A percentile compares a stretch with the other conserved stretches of the same genome.
phyloP scores from a whole-genome alignment of 306 rosid species.

The Sicyos baderoa region DNA sequence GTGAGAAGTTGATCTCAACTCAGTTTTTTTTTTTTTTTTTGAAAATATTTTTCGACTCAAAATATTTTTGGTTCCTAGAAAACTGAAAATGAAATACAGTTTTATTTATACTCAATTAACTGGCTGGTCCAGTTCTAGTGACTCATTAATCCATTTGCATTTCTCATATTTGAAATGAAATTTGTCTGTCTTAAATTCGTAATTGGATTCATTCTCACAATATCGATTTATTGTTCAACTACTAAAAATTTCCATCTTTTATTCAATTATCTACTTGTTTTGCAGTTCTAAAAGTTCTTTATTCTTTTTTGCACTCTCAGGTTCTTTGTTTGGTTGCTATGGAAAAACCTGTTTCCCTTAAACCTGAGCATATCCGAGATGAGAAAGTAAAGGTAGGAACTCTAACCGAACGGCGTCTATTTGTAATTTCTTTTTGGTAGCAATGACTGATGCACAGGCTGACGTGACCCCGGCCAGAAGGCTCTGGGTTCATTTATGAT shows the following conservation, averaged over 20 bases:
- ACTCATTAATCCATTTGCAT: neutral
- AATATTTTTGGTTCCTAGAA: neutral
- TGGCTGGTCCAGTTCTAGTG: neutral
- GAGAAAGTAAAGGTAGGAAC: conserved; percentile 88
- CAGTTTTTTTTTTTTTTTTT: too few species aligned
- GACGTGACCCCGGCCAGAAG: neutral
- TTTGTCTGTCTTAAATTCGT: neutral
- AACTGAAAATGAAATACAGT: neutral
- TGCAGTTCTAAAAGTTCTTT: neutral
- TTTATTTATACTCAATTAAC: conserved; percentile 13
- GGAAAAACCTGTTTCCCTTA: conserved; percentile 93
- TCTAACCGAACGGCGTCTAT: neutral
- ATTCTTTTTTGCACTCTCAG: conserved; percentile 35
- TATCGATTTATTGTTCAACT: neutral
- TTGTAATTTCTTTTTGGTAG: neutral
- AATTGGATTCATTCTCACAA: neutral
- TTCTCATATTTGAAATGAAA: neutral
- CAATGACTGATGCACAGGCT: neutral
- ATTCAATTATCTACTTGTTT: neutral
- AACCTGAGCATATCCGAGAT: conserved; percentile 87
- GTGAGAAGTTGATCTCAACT: conserved; percentile 36
- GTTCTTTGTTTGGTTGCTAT: conserved; percentile 88
- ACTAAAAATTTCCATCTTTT: neutral
- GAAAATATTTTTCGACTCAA: neutral
- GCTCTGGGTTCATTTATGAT: neutral